Conservation (phyloP, 2,329 filamentous ascomycete species). For the Didymella lethalis region DNA sequence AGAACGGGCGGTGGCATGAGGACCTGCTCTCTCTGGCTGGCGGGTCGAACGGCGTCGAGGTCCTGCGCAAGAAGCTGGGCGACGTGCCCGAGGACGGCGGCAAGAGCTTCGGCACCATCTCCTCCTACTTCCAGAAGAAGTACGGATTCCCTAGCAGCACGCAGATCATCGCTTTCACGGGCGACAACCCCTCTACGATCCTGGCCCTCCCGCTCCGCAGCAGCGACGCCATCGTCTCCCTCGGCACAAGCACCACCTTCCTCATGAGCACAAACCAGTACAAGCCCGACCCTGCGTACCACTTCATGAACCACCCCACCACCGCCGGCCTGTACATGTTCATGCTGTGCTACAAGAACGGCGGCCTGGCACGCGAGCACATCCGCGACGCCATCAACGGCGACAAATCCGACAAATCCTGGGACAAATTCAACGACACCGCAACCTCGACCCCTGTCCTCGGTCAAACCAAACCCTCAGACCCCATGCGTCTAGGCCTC, state of each 20-base stretch:
- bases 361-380: conserved; percentile 88
- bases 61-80: conserved; percentile 80
- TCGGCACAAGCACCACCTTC: conserved; percentile 96
- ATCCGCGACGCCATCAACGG: conserved; percentile 81
- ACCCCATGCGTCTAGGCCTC: conserved; percentile 83
- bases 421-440: conserved; percentile 81
- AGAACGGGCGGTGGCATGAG: conserved; percentile 75
- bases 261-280: conserved; percentile 96
- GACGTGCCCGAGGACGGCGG: conserved; percentile 82
- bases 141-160: conserved; percentile 82
- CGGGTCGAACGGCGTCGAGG: conserved; percentile 59
- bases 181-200: conserved; percentile 96
- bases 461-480: conserved; percentile 61
- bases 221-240: conserved; percentile 90
- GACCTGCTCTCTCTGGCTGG: conserved; percentile 77
- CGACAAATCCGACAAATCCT: conserved; percentile 58
- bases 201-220: conserved; percentile 86
- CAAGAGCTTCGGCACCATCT: conserved; percentile 76
- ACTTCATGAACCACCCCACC: conserved; percentile 98
- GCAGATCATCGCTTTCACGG: conserved; percentile 84
- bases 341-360: conserved; percentile 99
- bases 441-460: conserved; percentile 74
- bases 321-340: conserved; percentile 96
- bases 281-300: conserved; percentile 86
- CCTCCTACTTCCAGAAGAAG: conserved; percentile 77